These are phyloP conservation scores for Verticillium dahliae DNA, from an alignment of 2,329 filamentous ascomycete genomes.

Conservation along the genomic window DNA sequence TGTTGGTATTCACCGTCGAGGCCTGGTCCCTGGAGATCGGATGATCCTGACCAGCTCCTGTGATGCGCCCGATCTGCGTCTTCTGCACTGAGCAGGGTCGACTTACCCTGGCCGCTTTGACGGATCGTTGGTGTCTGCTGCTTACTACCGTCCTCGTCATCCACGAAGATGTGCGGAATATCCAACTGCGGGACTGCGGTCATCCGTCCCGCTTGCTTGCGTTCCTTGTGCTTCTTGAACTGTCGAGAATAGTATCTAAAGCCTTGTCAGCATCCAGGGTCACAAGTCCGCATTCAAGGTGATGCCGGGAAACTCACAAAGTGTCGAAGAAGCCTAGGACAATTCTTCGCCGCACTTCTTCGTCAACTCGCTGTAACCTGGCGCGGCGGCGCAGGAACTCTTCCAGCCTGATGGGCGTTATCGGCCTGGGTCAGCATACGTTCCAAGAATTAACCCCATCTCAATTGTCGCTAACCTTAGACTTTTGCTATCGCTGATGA, in stretches of 20 bases:
- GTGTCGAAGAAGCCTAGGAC: conserved; percentile 97
- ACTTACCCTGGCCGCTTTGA: conserved; percentile 18
- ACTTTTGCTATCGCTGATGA: conserved; percentile 97
- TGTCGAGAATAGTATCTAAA: conserved; percentile 70
- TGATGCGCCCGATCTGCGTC: conserved; percentile 27
- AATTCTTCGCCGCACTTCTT: conserved; percentile 82
- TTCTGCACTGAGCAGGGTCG: conserved; percentile 27
- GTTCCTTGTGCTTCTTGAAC: conserved; percentile 70
- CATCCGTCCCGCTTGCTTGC: conserved; percentile 70
- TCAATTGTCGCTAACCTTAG: conserved; percentile 49
- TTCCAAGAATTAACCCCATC: background rate
- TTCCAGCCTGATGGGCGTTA: conserved; percentile 56
- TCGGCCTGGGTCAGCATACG: background rate
- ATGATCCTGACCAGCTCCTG: conserved; percentile 35
- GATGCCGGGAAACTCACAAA: conserved; percentile 43
- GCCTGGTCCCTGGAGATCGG: conserved; percentile 18
- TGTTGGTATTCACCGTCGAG: conserved; percentile 29
- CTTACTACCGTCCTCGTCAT: conserved; percentile 59
- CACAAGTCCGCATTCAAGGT: background rate
- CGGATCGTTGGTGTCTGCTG: conserved; percentile 11
- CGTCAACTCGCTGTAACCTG: conserved; percentile 86
- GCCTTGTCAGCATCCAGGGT: background rate
- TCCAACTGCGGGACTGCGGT: conserved; percentile 70
- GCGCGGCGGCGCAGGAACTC: conserved; percentile 89
- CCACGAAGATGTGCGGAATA: conserved; percentile 85